Evolutionary conservation across 352 stramenopile species (phyloP).

Genomic region (Phytophthora pini): DNA sequence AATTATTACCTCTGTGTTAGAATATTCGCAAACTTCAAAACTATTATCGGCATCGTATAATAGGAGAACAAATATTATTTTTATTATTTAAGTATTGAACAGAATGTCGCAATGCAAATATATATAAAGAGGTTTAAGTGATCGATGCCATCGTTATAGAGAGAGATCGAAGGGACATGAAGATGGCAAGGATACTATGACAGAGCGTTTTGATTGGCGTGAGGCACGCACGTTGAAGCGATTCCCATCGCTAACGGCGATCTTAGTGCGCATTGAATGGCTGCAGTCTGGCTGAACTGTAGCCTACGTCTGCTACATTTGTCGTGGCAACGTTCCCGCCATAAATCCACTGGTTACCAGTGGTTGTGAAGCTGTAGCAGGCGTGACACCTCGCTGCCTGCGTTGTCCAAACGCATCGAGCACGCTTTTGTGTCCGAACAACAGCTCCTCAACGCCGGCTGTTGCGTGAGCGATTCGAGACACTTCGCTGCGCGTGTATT

Average conservation of each 20-base stretch:
- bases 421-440: constrained; percentile 11
- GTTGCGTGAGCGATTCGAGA: constrained; percentile 1
- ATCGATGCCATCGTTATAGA: constrained; percentile 3
- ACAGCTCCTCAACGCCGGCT: constrained; percentile 3
- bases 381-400: too few relatives aligned
- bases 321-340: neutral
- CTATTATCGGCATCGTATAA: neutral
- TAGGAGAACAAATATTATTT: neutral
- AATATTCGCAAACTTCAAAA: too few relatives aligned
- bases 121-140: neutral
- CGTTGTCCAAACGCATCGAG: neutral
- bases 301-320: neutral
- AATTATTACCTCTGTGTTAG: constrained; percentile 1
- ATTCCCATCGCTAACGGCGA: constrained; percentile 6
- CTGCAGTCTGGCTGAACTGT: neutral
- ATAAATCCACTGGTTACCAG: constrained; percentile 12
- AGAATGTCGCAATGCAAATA: neutral
- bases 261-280: constrained; percentile 13
- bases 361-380: too few relatives aligned
- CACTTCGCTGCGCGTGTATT: too few relatives aligned
- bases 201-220: constrained; percentile 13
- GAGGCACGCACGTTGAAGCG: constrained; percentile 20
- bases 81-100: neutral
- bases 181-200: neutral
- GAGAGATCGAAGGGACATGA: neutral